Base-by-base conservation (phyloP, 2,329 filamentous ascomycete genomes). In the Colletotrichum filicis region DNA sequence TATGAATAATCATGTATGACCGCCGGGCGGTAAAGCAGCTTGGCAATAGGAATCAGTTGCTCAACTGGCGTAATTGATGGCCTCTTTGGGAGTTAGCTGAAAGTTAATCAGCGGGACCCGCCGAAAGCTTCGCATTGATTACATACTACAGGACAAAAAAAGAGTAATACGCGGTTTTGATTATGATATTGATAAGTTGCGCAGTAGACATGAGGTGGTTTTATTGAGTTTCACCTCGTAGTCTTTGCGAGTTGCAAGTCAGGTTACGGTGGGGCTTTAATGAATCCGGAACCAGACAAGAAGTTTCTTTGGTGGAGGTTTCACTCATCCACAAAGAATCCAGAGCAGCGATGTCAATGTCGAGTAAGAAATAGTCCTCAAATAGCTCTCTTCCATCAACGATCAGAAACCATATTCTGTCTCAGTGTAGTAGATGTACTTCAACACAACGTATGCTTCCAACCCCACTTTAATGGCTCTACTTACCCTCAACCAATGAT, bases 11-110 rank as follows among this genome's bases (percentile, higher is more conserved):
- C 26, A 35, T 11, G 26, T 59, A 26, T 24, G 19, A n/a, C 19
- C 12, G 16, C 37, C 42, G 70, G 60, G 70, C 66, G 60, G 19
- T 19, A 32, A 35, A 16, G 56, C 24, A 65, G 35, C 59, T 70
- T 73, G 60, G 66, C 66, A 60, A 16, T 3, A 8, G 8, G 24
- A 49, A 49, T 49, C 11, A 26, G 3, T 52, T 28, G 16, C 11
- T 22, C 16, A 28, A 30, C 19, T n/a, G 37, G 26, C 46, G 12
- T 30, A 42, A 26, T 32, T 12, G 11, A 9, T 24, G 19, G n/a
- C 11, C 14, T 22, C 19, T 62, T 22, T 19, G 26, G 14, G 26
- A 52, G 6, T 6, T 14, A 22, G 26, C 42, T 49, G 42, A 11
- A 30, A 32, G 42, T 49, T 19, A 14, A 26, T 11, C 12, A 46